phyloP scores from a whole-genome alignment of 768 basidiomycete species.

The Lentinula detonsa region DNA sequence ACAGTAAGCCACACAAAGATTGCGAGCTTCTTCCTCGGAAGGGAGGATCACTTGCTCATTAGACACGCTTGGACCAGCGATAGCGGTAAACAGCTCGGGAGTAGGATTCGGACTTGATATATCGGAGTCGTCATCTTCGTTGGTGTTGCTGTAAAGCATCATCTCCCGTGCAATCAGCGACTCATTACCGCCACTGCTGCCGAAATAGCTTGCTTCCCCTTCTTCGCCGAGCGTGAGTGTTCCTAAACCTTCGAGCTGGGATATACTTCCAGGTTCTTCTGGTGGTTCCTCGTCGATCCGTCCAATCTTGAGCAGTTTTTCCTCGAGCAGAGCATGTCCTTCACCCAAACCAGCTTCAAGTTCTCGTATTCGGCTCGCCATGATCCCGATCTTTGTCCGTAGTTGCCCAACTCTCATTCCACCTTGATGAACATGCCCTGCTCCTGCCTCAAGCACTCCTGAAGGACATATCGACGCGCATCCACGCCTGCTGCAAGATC shows the following conservation, averaged over 20 bases:
- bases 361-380: not conserved
- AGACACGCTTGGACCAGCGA: not conserved
- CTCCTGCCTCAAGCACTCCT: conserved; percentile 1
- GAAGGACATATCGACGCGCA: conserved; percentile 5
- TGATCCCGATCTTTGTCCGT: not conserved
- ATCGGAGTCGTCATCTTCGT: not conserved
- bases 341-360: conserved; percentile 1
- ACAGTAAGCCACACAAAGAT: not conserved
- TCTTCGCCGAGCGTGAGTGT: conserved; percentile 4
- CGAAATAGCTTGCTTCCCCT: conserved; percentile 5
- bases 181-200: conserved; percentile 1
- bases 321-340: conserved; percentile 3
- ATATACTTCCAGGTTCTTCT: not conserved
- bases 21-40: not conserved
- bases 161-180: conserved; percentile 3
- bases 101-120: not conserved
- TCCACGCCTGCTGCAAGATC: not conserved
- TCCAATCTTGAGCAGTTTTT: conserved; percentile 1
- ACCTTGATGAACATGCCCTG: conserved; percentile 2
- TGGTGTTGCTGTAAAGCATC: not conserved
- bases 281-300: not conserved
- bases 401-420: conserved; percentile 4
- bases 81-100: not conserved
- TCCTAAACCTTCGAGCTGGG: conserved; percentile 1
- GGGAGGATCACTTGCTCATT: not conserved